Base-by-base conservation (phyloP, 805 yeast genomes). In the Candida qinlingensis region DNA sequence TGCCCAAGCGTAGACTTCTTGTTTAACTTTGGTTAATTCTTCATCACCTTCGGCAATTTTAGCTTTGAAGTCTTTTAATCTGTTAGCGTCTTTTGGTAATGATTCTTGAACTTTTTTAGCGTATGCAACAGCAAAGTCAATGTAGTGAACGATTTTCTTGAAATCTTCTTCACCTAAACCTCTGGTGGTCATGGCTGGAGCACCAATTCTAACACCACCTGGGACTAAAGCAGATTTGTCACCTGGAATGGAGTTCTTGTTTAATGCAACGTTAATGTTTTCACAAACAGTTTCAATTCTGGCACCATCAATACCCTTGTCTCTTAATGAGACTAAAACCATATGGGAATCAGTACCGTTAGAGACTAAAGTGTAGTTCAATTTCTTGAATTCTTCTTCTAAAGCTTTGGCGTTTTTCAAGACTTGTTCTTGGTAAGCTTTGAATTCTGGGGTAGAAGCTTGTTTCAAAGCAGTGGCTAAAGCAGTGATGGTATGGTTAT, bases 171-270 rank as follows among this genome's bases (percentile, higher is more conserved):
- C 78, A 46, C 80, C 80, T 64, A 92, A 85, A 42, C 97, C 97
- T 74, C 99, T 84, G 46, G 97, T 89, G 48, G 97, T 85, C 98
- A 92, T 92, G 42, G 98, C 98, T 50, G 99, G 99, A 13, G 98
- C 87, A 61, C 99, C 99, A 53, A 92, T 85, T 75, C 99, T 86
- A 56, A 92, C 75, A 60, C 99, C 99, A 53, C 95, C 88, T 63
- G 99, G 99, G 66, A 87, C 89, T 52, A 92, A 76, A 34, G 99
- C 99, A 41, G 96, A 87, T 70, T 82, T 85, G 71, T 92, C 99
- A 61, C 96, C 96, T 52, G 97, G 97, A 57, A 92, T 87, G 44
- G 98, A 85, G 77, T 92, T 92, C 72, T 92, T 92, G 76, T 92
- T 92, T 56, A 91, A 86, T 43, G 98, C 97, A 67, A 92, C 89